phyloP scores from a whole-genome alignment of 345 rosid species.

The Eucalyptus coolabah region DNA sequence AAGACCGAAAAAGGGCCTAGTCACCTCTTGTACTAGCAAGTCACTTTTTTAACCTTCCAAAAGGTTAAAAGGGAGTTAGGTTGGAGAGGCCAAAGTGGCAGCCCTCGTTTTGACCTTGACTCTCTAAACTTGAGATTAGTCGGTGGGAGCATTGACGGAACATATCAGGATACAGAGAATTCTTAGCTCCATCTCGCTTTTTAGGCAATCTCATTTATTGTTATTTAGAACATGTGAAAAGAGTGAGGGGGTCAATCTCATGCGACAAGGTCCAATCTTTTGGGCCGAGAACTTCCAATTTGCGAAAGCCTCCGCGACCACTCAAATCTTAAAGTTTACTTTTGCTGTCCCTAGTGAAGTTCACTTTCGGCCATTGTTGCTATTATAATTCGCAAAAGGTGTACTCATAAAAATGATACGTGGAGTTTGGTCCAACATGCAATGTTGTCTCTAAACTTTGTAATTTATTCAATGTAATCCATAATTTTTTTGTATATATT shows the following conservation, averaged over 20 bases:
- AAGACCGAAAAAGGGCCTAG: not conserved
- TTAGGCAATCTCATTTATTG: not conserved
- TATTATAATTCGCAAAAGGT: not conserved
- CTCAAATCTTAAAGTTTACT: not conserved
- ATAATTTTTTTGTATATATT: rapidly evolving
- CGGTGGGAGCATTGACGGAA: not conserved
- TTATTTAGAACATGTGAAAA: not conserved
- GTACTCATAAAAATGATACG: rapidly evolving
- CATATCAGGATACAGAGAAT: not conserved
- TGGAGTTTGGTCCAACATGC: not conserved
- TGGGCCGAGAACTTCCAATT: not conserved
- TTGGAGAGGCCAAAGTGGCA: not conserved
- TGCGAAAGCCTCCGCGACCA: not conserved
- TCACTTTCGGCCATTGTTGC: not conserved
- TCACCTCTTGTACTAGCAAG: not conserved
- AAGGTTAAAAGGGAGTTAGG: not conserved
- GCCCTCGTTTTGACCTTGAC: not conserved
- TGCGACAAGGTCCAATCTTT: not conserved
- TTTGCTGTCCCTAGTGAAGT: not conserved
- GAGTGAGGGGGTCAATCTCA: not conserved
- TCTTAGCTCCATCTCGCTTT: not conserved
- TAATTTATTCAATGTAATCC: not conserved
- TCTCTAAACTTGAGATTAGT: not conserved
- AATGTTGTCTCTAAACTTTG: not conserved
- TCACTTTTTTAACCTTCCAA: not conserved